phyloP scores from a whole-genome alignment of 192 early-diverging fungal species.

The Gonapodya sp. region DNA sequence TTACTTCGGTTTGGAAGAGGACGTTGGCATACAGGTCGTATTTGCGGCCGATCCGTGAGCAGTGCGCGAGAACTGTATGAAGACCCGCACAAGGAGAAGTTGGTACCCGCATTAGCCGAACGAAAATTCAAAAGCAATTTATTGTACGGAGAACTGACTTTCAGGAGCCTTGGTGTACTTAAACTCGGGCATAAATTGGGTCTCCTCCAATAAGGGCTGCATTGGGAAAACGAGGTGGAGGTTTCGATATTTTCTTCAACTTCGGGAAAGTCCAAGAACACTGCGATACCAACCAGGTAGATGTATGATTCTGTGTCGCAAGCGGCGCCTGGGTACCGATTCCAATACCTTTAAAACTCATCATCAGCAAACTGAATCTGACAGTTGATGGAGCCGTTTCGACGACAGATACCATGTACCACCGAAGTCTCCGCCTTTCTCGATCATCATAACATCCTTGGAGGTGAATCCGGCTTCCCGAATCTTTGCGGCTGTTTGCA shows the following conservation, averaged over 20 bases:
- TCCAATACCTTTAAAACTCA: not conserved
- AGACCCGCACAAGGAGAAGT: not conserved
- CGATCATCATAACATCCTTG: not conserved
- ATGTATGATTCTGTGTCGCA: constrained; percentile 11
- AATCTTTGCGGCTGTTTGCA: not conserved
- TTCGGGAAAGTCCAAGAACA: too few relatives aligned
- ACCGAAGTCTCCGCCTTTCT: constrained; percentile 10
- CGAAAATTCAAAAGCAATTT: too few relatives aligned
- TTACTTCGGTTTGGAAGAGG: constrained; percentile 9
- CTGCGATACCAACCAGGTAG: not conserved
- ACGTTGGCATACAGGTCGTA: not conserved
- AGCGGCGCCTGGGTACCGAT: constrained; percentile 9
- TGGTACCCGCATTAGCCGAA: too few relatives aligned
- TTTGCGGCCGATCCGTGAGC: not conserved
- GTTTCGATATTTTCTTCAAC: not conserved
- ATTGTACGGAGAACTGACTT: not conserved
- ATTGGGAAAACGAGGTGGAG: too few relatives aligned
- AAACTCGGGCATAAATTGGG: not conserved
- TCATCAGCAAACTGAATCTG: not conserved
- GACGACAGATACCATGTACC: constrained; percentile 6
- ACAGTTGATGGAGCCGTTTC: not conserved
- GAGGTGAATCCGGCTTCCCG: not conserved
- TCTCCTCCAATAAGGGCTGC: constrained; percentile 5
- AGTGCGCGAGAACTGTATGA: not conserved
- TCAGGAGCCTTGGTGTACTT: not conserved